Evolutionary conservation across 2,329 filamentous ascomycete genomes (phyloP).

Genomic region (Ophiostoma sp.): DNA sequence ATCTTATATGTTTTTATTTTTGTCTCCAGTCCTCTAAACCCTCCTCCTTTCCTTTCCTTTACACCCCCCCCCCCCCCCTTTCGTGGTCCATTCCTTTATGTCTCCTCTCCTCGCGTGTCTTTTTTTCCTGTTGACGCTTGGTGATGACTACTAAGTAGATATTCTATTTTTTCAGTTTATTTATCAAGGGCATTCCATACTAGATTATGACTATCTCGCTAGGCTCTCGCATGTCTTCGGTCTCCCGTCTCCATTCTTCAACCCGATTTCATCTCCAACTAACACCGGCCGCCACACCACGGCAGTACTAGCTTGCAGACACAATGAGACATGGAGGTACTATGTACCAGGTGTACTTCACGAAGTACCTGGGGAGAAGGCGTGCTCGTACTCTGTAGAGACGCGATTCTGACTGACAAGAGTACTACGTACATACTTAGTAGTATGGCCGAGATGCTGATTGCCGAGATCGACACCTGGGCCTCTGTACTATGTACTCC

Average conservation of each 20-base stretch:
- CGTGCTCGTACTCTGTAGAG: not conserved
- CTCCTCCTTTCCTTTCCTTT: not conserved
- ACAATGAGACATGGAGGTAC: too few relatives aligned
- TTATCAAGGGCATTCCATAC: not conserved
- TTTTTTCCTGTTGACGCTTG: not conserved
- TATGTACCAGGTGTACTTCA: not conserved
- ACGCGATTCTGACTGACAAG: not conserved
- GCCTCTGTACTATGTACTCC: not conserved
- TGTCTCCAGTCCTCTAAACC: not conserved
- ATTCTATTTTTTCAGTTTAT: not conserved
- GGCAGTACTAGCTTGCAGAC: too few relatives aligned
- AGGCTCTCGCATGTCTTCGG: not conserved
- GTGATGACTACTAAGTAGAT: not conserved
- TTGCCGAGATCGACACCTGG: not conserved
- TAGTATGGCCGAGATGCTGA: not conserved
- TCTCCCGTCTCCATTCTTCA: not conserved
- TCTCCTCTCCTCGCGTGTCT: not conserved
- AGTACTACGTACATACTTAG: not conserved
- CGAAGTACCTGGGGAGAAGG: not conserved
- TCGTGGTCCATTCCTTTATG: not conserved
- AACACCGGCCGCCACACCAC: not conserved
- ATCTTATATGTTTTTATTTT: constrained; percentile 3
- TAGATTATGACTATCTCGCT: not conserved
- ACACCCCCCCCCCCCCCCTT: not conserved
- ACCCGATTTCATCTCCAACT: not conserved